Conservation (phyloP, 2,329 filamentous ascomycete species). For the Penicillium vulpinum region DNA sequence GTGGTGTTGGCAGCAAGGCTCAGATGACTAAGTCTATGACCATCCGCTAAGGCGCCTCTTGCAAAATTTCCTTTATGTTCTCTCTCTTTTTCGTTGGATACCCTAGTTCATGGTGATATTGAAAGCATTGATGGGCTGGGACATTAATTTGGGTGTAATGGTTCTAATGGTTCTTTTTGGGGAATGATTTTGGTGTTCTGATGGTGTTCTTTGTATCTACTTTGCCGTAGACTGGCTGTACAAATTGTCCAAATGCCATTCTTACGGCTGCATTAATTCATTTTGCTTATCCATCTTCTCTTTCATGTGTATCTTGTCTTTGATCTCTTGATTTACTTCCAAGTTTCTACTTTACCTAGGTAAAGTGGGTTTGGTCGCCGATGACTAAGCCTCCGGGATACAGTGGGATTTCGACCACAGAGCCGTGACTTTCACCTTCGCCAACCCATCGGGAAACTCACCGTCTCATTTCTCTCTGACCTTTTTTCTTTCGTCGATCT, state of each 20-base stretch:
- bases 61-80: background rate
- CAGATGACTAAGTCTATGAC: slow-evolving; percentile 95
- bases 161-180: background rate
- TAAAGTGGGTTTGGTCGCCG: slow-evolving; percentile 1
- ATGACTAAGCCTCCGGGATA: slow-evolving; percentile 37
- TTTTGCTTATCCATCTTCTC: background rate
- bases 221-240: slow-evolving; percentile 18
- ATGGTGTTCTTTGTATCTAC: slow-evolving; percentile 21
- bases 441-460: slow-evolving; percentile 30
- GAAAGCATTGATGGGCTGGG: slow-evolving; percentile 25
- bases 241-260: slow-evolving; percentile 22
- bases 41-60: slow-evolving; percentile 63
- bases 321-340: background rate
- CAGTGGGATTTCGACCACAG: slow-evolving; percentile 40
- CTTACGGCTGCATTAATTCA: slow-evolving; percentile 1
- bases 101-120: slow-evolving; percentile 18
- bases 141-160: slow-evolving; percentile 19
- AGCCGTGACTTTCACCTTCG: slow-evolving; percentile 39
- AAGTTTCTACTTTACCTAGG: slow-evolving; percentile 5
- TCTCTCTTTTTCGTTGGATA: slow-evolving; percentile 16
- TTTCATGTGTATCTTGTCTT: background rate
- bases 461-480: slow-evolving; percentile 2
- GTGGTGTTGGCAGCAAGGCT: slow-evolving; percentile 73
- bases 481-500: background rate
- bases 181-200: slow-evolving; percentile 1